These are phyloP conservation scores for Hypericum androsaemum DNA, from an alignment of 345 rosid genomes.

Conservation along the genomic window DNA sequence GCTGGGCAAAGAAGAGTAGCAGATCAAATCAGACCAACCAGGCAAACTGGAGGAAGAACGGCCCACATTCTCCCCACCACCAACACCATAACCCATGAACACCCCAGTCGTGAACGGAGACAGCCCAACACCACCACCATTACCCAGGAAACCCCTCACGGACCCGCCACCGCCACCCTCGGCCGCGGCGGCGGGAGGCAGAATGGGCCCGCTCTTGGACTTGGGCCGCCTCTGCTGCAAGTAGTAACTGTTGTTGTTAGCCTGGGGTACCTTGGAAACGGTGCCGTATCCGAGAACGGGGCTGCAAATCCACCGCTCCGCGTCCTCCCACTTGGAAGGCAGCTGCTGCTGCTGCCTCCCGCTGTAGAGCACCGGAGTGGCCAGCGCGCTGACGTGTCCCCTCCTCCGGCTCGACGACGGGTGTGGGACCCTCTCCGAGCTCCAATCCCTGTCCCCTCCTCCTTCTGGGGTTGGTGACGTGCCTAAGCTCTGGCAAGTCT, in stretches of 20 bases:
- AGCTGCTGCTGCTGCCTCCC: slow-evolving; percentile 68
- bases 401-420: slow-evolving; percentile 32
- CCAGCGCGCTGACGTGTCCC: slow-evolving; percentile 45
- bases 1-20: slow-evolving; percentile 42
- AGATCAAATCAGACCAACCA: slow-evolving; percentile 48
- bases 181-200: slow-evolving; percentile 42
- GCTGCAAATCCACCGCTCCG: slow-evolving; percentile 93
- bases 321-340: slow-evolving; percentile 97
- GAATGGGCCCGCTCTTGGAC: slow-evolving; percentile 83
- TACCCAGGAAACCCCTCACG: slow-evolving; percentile 34
- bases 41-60: slow-evolving; percentile 27
- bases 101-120: slow-evolving; percentile 78
- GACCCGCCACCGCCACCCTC: slow-evolving; percentile 33
- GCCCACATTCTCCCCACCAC: slow-evolving; percentile 17
- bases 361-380: slow-evolving; percentile 54
- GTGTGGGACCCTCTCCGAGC: slow-evolving; percentile 71
- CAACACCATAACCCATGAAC: slow-evolving; percentile 51
- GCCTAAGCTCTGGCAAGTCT: not conserved
- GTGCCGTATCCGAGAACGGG: slow-evolving; percentile 42
- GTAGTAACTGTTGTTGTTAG: slow-evolving; percentile 6
- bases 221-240: slow-evolving; percentile 46
- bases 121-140: not conserved
- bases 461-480: not conserved
- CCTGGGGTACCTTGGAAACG: slow-evolving; percentile 20
- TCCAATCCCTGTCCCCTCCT: slow-evolving; percentile 55